These are phyloP conservation scores for Physcomitrium patens DNA, from an alignment of 225 moss, liverwort and hornwort species.

Conservation along the genomic window DNA sequence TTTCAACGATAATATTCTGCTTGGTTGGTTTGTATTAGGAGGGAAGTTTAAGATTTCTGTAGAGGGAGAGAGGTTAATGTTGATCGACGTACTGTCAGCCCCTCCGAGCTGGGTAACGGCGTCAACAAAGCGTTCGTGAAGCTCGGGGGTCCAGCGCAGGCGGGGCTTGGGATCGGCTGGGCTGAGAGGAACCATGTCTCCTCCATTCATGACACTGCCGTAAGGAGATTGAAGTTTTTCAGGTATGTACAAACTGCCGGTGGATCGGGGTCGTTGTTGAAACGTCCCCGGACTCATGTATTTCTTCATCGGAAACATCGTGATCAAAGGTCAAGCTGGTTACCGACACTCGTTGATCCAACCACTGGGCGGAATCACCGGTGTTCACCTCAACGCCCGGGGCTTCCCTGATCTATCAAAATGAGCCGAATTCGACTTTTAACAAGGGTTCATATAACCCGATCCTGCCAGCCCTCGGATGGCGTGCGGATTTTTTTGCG, in stretches of 20 bases:
- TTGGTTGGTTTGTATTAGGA: too few relatives aligned
- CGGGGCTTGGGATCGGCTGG: slow-evolving; percentile 64
- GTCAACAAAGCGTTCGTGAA: slow-evolving; percentile 65
- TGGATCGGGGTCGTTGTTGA: slow-evolving; percentile 42
- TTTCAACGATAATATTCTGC: too few relatives aligned
- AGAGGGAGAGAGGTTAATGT: not conserved
- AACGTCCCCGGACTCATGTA: slow-evolving; percentile 55
- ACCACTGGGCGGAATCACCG: not conserved
- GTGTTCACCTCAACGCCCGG: not conserved
- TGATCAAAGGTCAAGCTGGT: not conserved
- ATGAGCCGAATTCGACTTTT: too few relatives aligned
- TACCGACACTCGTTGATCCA: not conserved
- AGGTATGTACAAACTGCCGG: slow-evolving; percentile 32
- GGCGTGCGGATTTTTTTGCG: not conserved
- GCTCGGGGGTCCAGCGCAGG: slow-evolving; percentile 62
- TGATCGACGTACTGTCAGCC: slow-evolving; percentile 49
- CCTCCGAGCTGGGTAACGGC: slow-evolving; percentile 63
- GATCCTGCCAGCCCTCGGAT: too few relatives aligned
- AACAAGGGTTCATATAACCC: too few relatives aligned
- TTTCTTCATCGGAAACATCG: slow-evolving; percentile 65
- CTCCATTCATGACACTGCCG: slow-evolving; percentile 50
- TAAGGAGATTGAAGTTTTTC: slow-evolving; percentile 53
- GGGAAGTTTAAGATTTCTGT: not conserved
- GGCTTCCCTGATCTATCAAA: too few relatives aligned
- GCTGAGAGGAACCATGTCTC: slow-evolving; percentile 56